Conservation (phyloP, 1,284 basidiomycete genomes). For the Ganoderma lucidum region DNA sequence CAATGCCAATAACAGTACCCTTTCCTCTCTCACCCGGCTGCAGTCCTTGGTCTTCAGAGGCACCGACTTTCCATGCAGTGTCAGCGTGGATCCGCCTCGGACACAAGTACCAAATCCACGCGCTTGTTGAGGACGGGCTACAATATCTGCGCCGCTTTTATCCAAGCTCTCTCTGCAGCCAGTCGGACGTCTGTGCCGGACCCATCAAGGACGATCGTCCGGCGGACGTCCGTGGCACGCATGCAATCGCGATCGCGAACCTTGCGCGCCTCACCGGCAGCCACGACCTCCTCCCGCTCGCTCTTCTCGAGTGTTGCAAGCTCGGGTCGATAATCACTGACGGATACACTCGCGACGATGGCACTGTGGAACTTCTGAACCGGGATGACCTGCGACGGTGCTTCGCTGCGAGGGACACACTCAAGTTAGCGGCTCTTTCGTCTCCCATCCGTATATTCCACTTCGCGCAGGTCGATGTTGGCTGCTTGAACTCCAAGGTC, state of each 20-base stretch:
- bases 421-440: too few relatives aligned
- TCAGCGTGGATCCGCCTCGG: conserved; percentile 17
- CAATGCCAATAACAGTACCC: too few relatives aligned
- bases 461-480: too few relatives aligned
- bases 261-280: conserved; percentile 11
- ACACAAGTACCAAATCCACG: conserved; percentile 13
- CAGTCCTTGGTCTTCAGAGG: background rate
- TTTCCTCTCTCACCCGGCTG: background rate
- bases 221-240: background rate
- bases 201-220: background rate
- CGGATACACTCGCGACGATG: background rate
- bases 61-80: background rate
- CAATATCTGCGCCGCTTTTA: conserved; percentile 4
- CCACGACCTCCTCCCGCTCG: conserved; percentile 7
- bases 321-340: background rate
- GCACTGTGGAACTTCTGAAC: background rate
- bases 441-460: too few relatives aligned
- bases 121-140: conserved; percentile 1
- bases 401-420: background rate
- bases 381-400: background rate
- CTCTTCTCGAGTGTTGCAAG: conserved; percentile 10
- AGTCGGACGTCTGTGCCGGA: background rate
- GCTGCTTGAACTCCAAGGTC: background rate
- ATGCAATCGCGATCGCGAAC: conserved; percentile 5
- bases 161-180: background rate